Percentiles rank a stretch among this genome's conserved stretches.
Conservation (phyloP, 768 basidiomycete genomes). For the Tricholoma flavovirens region DNA sequence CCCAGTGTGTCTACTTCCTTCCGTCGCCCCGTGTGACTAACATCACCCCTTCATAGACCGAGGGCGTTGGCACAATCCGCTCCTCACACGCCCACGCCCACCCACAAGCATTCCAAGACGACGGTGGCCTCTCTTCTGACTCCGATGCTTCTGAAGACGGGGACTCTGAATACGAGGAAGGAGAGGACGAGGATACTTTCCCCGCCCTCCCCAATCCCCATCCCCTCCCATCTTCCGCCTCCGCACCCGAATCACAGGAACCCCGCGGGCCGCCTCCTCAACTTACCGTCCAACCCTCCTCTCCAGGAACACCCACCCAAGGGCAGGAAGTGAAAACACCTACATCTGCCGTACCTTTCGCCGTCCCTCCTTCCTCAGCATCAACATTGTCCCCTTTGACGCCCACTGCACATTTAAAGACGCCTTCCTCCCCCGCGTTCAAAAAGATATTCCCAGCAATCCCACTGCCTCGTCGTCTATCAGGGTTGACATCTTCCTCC, state of each 20-base stretch:
- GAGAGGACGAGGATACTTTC: background rate
- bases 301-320: background rate
- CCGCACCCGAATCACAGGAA: background rate
- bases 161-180: constrained; percentile 25
- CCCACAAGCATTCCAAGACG: constrained; percentile 53
- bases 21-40: background rate
- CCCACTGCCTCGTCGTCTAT: constrained; percentile 5
- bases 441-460: constrained; percentile 6
- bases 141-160: constrained; percentile 23
- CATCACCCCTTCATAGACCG: constrained; percentile 45
- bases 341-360: background rate
- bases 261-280: background rate
- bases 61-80: constrained; percentile 80
- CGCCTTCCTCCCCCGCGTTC: constrained; percentile 1
- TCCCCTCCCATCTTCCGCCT: background rate
- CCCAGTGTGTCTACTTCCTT: constrained; percentile 42
- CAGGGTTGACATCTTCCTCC: background rate
- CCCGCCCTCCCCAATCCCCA: constrained; percentile 11
- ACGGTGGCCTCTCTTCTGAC: constrained; percentile 62
- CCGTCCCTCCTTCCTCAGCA: background rate
- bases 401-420: background rate
- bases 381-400: background rate
- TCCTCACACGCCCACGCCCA: constrained; percentile 45
- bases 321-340: background rate
- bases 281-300: constrained; percentile 3